Conservation (phyloP, 441 rosid species). For the Cnidoscolus chayamansa region DNA sequence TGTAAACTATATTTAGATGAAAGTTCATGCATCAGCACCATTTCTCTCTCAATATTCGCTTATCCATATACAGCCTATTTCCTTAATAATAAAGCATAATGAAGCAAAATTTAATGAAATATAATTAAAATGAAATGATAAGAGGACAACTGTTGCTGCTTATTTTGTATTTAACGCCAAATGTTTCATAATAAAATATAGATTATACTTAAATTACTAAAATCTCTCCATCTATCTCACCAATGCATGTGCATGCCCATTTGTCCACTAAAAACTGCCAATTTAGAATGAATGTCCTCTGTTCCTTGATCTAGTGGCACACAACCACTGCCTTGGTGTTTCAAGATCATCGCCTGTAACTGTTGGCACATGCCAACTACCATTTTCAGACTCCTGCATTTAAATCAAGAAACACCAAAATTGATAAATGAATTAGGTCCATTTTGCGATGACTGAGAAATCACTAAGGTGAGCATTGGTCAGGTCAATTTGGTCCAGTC, state of each 20-base stretch:
- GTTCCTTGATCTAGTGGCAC: constrained; percentile 47
- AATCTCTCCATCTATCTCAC: neutral
- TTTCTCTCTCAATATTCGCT: too few species aligned
- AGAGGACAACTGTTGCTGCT: neutral
- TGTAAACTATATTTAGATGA: too few species aligned
- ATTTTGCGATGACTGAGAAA: neutral
- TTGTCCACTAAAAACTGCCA: neutral
- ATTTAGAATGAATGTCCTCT: neutral
- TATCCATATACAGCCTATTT: too few species aligned
- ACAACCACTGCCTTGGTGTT: constrained; percentile 73
- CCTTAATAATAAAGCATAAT: too few species aligned
- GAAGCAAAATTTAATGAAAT: too few species aligned
- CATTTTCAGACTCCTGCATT: constrained; percentile 80
- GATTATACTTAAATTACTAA: too few species aligned
- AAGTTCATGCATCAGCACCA: too few species aligned
- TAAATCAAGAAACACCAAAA: neutral
- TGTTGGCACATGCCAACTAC: constrained; percentile 84
- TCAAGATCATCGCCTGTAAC: constrained; percentile 57
- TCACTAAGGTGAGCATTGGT: too few species aligned
- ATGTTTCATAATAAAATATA: neutral
- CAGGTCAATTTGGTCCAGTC: too few species aligned
- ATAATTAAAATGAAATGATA: neutral
- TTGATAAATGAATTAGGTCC: neutral
- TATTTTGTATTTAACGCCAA: neutral
- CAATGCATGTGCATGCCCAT: neutral